A percentile compares a stretch with the other conserved stretches of the same genome.
Evolutionary conservation across 495 filamentous ascomycete species (phyloP).

Genomic region (Cenococcum geophilum): DNA sequence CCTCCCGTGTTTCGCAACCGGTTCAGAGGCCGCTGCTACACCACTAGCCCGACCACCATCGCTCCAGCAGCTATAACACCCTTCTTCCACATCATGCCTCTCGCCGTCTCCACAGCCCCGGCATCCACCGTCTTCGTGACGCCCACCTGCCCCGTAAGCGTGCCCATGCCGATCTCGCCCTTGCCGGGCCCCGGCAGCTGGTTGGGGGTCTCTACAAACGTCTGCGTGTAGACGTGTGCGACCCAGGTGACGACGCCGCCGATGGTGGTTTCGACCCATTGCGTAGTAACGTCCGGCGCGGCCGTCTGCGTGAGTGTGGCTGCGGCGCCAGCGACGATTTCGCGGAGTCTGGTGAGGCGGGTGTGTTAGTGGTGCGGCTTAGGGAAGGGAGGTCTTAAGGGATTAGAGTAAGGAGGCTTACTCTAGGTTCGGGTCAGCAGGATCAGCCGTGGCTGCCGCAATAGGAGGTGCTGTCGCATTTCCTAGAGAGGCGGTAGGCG

Average conservation of each 20-base stretch:
- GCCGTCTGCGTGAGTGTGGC: background rate
- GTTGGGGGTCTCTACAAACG: slow-evolving; percentile 15
- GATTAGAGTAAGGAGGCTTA: background rate
- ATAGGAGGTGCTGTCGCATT: slow-evolving; percentile 5
- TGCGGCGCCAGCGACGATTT: slow-evolving; percentile 4
- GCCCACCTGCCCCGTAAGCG: slow-evolving; percentile 27
- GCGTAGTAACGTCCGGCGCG: slow-evolving; percentile 5
- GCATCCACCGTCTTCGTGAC: slow-evolving; percentile 24
- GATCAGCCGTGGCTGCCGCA: background rate
- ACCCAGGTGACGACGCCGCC: slow-evolving; percentile 30
- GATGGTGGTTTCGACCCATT: slow-evolving; percentile 30
- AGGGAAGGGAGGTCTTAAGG: background rate
- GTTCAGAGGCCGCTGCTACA: background rate
- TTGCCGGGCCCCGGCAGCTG: slow-evolving; percentile 21
- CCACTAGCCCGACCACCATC: slow-evolving; percentile 15
- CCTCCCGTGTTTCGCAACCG: background rate
- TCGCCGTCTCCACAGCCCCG: slow-evolving; percentile 12
- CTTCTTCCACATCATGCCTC: slow-evolving; percentile 5
- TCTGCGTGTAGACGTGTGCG: slow-evolving; percentile 22
- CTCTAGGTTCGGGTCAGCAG: background rate
- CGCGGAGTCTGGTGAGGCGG: slow-evolving; percentile 2
- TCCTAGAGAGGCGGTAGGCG: slow-evolving; percentile 1
- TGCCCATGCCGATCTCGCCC: slow-evolving; percentile 32
- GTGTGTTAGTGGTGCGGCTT: background rate
- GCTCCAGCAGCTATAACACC: slow-evolving; percentile 11